phyloP scores from a whole-genome alignment of 495 filamentous ascomycete genomes.

The Neurospora sp. region DNA sequence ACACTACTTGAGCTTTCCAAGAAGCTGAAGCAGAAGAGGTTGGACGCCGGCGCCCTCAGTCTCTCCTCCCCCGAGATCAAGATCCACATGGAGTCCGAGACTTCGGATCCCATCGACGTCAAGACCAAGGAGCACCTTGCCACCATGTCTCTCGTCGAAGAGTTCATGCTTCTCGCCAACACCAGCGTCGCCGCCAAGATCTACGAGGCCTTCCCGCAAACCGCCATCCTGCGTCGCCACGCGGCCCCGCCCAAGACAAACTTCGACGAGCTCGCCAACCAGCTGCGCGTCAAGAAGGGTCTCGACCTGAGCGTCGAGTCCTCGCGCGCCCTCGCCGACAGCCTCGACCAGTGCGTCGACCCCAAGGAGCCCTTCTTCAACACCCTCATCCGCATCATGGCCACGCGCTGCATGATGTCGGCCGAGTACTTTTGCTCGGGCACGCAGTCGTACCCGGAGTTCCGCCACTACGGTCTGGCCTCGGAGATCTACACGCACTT shows the following conservation, averaged over 20 bases:
- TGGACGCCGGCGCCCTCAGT: constrained; percentile 90
- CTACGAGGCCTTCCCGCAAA: constrained; percentile 84
- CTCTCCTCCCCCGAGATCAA: constrained; percentile 92
- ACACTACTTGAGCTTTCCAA: constrained; percentile 79
- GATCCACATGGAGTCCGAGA: constrained; percentile 87
- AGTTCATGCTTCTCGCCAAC: constrained; percentile 99
- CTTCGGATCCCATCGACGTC: constrained; percentile 90
- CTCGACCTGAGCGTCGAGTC: constrained; percentile 71
- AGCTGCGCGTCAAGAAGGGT: constrained; percentile 74
- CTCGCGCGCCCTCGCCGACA: constrained; percentile 83
- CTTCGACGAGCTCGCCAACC: constrained; percentile 86
- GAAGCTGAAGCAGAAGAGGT: constrained; percentile 88
- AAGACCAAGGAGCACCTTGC: constrained; percentile 89
- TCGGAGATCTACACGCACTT: constrained; percentile 98
- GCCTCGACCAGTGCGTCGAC: constrained; percentile 76
- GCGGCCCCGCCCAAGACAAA: constrained; percentile 86
- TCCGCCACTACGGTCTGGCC: constrained; percentile 91
- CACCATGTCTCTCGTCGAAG: constrained; percentile 95
- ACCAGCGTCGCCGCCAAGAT: constrained; percentile 83
- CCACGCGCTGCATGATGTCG: constrained; percentile 97
- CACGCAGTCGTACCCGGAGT: constrained; percentile 83
- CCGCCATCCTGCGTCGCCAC: constrained; percentile 86
- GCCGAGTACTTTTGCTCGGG: constrained; percentile 97
- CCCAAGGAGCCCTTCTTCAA: constrained; percentile 92
- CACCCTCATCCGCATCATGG: constrained; percentile 91